Conservation (phyloP, 2,329 filamentous ascomycete genomes). For the Ceratocystis albifundus region DNA sequence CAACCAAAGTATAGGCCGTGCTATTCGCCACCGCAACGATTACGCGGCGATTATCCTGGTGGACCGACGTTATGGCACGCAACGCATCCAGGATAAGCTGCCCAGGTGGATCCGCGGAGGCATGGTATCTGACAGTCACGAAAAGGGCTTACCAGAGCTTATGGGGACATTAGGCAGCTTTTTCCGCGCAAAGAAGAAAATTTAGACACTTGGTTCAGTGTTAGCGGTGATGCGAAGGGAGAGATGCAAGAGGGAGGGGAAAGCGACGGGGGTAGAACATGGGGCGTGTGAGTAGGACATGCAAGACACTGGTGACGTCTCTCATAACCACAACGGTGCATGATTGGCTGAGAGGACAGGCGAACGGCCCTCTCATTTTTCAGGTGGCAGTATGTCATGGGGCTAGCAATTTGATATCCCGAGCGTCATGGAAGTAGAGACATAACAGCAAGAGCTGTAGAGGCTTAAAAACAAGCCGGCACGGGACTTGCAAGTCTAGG, state of each 20-base stretch:
- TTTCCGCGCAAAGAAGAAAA: constrained; percentile 41
- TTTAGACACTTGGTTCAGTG: background rate
- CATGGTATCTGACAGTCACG: constrained; percentile 41
- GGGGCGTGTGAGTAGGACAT: background rate
- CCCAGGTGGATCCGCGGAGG: constrained; percentile 79
- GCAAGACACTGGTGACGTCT: constrained; percentile 1
- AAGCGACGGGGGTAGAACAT: background rate
- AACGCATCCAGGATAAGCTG: constrained; percentile 64
- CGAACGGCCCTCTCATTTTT: background rate
- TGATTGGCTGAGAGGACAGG: background rate
- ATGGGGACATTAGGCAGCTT: constrained; percentile 49
- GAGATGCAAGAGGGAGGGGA: background rate
- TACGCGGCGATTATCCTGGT: constrained; percentile 84
- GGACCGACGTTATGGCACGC: constrained; percentile 65
- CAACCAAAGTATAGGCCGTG: constrained; percentile 89
- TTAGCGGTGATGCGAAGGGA: background rate
- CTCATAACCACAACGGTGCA: background rate
- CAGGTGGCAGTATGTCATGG: constrained; percentile 7
- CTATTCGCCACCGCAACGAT: constrained; percentile 76
- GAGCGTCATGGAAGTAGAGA: background rate
- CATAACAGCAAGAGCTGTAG: background rate
- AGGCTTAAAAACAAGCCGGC: background rate
- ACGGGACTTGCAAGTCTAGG: background rate
- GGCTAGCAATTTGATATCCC: background rate
- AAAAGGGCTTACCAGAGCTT: constrained; percentile 43